Percentiles rank a stretch among this genome's conserved stretches.
Evolutionary conservation across 441 rosid species (phyloP).

Genomic region (Brassica balearica): DNA sequence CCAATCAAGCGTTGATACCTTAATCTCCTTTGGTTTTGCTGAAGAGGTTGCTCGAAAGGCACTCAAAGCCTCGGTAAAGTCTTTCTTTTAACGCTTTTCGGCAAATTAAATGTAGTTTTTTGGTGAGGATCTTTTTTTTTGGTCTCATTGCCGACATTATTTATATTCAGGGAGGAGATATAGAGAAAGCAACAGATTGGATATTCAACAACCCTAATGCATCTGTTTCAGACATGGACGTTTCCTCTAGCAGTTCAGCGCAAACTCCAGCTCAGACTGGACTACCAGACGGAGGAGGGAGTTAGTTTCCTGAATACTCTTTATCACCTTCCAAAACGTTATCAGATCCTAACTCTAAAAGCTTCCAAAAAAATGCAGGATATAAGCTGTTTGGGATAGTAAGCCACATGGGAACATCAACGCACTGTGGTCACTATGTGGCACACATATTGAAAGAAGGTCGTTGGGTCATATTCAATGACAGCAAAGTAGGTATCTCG

Average conservation of each 20-base stretch:
- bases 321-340: constrained; percentile 11
- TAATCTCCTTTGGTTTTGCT: constrained; percentile 88
- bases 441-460: constrained; percentile 92
- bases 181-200: constrained; percentile 98
- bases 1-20: constrained; percentile 74
- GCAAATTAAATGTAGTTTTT: no score
- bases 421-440: constrained; percentile 95
- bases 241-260: constrained; percentile 58
- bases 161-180: constrained; percentile 55
- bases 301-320: constrained; percentile 56
- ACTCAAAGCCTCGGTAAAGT: constrained; percentile 77
- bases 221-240: constrained; percentile 72
- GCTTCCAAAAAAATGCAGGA: constrained; percentile 52
- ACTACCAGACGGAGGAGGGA: constrained; percentile 89
- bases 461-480: constrained; percentile 93
- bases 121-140: no score
- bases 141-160: no score
- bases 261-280: constrained; percentile 51
- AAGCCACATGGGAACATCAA: constrained; percentile 95
- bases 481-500: constrained; percentile 87
- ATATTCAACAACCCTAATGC: constrained; percentile 90
- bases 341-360: background rate
- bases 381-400: constrained; percentile 90
- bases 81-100: background rate
- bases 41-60: constrained; percentile 87